phyloP scores from a whole-genome alignment of 2,329 filamentous ascomycete species.

The Botrytis galanthina region DNA sequence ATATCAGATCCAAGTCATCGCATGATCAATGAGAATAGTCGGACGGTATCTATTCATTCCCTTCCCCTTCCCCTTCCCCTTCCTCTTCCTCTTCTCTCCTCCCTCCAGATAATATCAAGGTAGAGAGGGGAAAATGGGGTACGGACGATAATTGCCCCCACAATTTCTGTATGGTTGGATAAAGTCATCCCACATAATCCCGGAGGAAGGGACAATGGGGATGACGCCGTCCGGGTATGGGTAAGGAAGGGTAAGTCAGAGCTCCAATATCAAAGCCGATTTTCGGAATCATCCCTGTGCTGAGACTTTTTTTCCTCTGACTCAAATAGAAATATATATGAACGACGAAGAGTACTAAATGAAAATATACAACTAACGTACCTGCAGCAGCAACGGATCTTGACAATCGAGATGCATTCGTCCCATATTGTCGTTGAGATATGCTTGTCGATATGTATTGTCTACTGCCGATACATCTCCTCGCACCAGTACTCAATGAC shows the following conservation, averaged over 20 bases:
- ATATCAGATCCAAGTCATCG: conserved; percentile 1
- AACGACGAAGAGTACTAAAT: not conserved
- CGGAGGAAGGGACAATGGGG: not conserved
- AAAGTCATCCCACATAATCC: not conserved
- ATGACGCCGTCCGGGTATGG: not conserved
- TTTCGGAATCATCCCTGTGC: not conserved
- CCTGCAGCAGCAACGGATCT: conserved; percentile 6
- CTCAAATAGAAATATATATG: not conserved
- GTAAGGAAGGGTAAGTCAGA: not conserved
- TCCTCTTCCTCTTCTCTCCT: not conserved
- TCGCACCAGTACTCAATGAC: not conserved
- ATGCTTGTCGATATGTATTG: not conserved
- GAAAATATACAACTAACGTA: not conserved
- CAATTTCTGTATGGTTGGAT: not conserved
- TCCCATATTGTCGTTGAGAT: not conserved
- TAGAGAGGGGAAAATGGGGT: not conserved
- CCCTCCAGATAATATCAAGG: not conserved
- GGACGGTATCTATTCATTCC: not conserved
- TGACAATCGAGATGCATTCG: not conserved
- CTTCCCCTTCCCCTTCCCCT: not conserved
- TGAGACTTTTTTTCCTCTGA: not conserved
- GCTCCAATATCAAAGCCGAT: not conserved
- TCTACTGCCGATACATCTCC: conserved; percentile 9
- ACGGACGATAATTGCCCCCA: not conserved
- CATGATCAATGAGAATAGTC: conserved; percentile 7